Base-by-base conservation (phyloP, 805 yeast genomes). In the Grigorovia yakushimaensis region DNA sequence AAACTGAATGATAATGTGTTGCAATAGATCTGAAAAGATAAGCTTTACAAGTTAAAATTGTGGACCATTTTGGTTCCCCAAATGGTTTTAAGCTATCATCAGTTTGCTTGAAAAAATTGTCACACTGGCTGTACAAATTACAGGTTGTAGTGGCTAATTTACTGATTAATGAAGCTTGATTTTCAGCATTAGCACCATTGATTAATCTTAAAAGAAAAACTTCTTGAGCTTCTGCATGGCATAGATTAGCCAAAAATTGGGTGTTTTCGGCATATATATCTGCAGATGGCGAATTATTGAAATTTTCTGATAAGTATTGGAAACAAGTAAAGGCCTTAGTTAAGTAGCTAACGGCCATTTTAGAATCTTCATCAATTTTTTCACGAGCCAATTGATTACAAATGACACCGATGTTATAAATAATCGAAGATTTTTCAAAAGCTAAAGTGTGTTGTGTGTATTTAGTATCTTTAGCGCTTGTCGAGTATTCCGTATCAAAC, bases 141-240 rank as follows among this genome's bases (percentile, higher is more conserved):
- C 81, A 65, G 0, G 89, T 72, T 1, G 88, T 72, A 45, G 74
- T 66, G n/a, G 93, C 79, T 46, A 91, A 72, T 64, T 79, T 87
- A 18, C 95, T 71, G n/a, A 84, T 73, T 60, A 91, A 69, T 0
- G 91, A 77, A 39, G 81, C 78, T 58, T 84, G 84, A 41, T 73
- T 76, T 11, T 44, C 41, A 7, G 75, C 61, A 3, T 64, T 55
- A 3, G 67, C 60, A 2, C 65, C 67, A 48, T 68, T 72, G 18
- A 70, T 39, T 36, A 87, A 77, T 53, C 79, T 82, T 57, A 81
- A 61, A 2, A 83, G 66, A 61, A 91, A 89, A 6, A 84, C 74
- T 54, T 93, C 96, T 60, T 89, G 96, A 2, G 93, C 87, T 62
- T 91, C 96, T 0, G 94, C 93, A 47, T 88, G 69, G 78, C 83